Evolutionary conservation across 148 eudicot species (phyloP).

Genomic region (Camellia japonica): DNA sequence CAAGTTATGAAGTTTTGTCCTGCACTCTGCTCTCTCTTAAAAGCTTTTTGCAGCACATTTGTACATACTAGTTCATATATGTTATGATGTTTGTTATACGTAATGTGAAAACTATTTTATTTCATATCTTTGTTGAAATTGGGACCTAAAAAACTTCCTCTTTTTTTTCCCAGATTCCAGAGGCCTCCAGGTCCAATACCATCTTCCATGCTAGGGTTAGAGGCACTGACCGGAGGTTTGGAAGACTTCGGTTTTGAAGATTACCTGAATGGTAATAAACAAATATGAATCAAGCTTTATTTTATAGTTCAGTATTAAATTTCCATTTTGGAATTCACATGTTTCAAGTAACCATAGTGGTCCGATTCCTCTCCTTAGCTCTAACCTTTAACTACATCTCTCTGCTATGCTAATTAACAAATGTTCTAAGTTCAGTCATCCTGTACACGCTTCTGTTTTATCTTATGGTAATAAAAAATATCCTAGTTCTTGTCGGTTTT

Average conservation of each 20-base stretch:
- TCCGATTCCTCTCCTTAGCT: neutral
- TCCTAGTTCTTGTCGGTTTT: neutral
- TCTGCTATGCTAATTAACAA: neutral
- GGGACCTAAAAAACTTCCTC: neutral
- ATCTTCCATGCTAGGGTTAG: slow-evolving; percentile 84
- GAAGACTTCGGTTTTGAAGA: slow-evolving; percentile 84
- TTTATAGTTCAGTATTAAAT: neutral
- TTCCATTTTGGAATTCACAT: neutral
- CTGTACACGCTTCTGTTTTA: too few species aligned
- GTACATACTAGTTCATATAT: neutral
- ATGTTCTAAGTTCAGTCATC: neutral
- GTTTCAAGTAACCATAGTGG: neutral
- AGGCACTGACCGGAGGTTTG: slow-evolving; percentile 62
- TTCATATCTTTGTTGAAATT: neutral
- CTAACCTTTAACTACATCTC: neutral
- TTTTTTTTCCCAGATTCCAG: slow-evolving; percentile 53
- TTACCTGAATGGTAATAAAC: slow-evolving; percentile 66
- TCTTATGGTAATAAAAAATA: neutral
- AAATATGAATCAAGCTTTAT: neutral
- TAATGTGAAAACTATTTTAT: neutral
- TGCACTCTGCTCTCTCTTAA: neutral
- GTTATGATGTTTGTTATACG: neutral
- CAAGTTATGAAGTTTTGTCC: neutral
- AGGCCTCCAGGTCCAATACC: slow-evolving; percentile 87
- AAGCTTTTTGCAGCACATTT: neutral